Conservation (phyloP, 192 early-diverging fungal genomes). For the Linnemannia hyalina region DNA sequence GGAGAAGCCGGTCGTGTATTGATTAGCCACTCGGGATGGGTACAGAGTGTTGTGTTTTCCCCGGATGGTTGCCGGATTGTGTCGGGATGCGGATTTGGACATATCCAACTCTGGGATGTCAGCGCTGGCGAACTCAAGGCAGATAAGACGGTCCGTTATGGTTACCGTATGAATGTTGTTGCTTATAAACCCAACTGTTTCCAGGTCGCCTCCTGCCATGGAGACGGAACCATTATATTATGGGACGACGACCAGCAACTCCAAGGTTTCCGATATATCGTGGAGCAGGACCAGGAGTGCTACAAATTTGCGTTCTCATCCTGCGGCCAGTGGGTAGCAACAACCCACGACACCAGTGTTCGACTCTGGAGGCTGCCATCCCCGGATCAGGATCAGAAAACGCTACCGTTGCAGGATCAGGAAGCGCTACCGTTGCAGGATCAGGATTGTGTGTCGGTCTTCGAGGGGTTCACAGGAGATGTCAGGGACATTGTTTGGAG, state of each 20-base stretch:
- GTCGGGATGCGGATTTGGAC: too few relatives aligned
- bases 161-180: too few relatives aligned
- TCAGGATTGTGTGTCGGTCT: neutral
- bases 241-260: neutral
- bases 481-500: neutral
- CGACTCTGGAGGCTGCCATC: neutral
- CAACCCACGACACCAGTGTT: neutral
- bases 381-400: neutral
- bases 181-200: neutral
- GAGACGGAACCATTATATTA: neutral
- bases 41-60: neutral
- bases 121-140: neutral
- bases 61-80: neutral
- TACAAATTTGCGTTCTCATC: neutral
- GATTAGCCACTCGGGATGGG: neutral
- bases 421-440: too few relatives aligned
- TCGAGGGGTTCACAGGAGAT: neutral
- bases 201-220: neutral
- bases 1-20: neutral
- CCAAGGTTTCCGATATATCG: neutral
- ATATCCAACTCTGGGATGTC: slow-evolving; percentile 1
- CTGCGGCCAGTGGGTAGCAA: neutral
- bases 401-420: too few relatives aligned
- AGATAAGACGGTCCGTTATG: neutral
- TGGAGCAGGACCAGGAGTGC: neutral